Conservation (phyloP, 768 basidiomycete genomes). For the Kwoniella pini region DNA sequence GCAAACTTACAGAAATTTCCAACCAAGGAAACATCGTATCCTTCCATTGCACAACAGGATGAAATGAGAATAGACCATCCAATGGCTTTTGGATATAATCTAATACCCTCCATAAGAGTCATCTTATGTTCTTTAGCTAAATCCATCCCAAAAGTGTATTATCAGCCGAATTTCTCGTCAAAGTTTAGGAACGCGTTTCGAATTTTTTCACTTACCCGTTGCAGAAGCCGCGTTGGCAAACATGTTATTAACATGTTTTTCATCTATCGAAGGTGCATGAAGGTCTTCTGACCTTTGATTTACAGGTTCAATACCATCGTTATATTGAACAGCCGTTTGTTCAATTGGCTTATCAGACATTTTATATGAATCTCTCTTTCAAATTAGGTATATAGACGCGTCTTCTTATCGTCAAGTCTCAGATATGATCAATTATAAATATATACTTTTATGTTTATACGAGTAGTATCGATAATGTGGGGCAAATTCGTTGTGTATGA, state of each 20-base stretch:
- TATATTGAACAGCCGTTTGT: too few relatives aligned
- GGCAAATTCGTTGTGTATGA: too few relatives aligned
- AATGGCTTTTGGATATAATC: slow-evolving; percentile 54
- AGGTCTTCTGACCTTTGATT: not conserved
- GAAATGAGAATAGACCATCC: slow-evolving; percentile 51
- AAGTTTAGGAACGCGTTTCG: not conserved
- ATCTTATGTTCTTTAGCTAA: slow-evolving; percentile 52
- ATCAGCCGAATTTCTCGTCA: not conserved
- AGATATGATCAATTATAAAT: too few relatives aligned
- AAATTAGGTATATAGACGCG: too few relatives aligned
- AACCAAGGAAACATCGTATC: slow-evolving; percentile 41
- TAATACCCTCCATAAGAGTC: slow-evolving; percentile 51
- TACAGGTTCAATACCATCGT: too few relatives aligned
- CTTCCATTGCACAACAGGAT: slow-evolving; percentile 51
- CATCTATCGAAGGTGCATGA: slow-evolving; percentile 9
- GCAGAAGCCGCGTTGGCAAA: slow-evolving; percentile 33
- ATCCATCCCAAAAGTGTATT: not conserved
- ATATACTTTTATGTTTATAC: too few relatives aligned
- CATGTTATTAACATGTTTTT: slow-evolving; percentile 24
- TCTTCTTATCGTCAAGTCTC: too few relatives aligned
- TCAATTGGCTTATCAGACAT: too few relatives aligned
- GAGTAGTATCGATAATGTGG: too few relatives aligned
- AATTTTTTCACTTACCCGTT: slow-evolving; percentile 16
- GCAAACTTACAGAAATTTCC: slow-evolving; percentile 39
- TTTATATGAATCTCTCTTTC: too few relatives aligned